Evolutionary conservation across 2,329 filamentous ascomycete genomes (phyloP).

Genomic region (Massarina eburnea): DNA sequence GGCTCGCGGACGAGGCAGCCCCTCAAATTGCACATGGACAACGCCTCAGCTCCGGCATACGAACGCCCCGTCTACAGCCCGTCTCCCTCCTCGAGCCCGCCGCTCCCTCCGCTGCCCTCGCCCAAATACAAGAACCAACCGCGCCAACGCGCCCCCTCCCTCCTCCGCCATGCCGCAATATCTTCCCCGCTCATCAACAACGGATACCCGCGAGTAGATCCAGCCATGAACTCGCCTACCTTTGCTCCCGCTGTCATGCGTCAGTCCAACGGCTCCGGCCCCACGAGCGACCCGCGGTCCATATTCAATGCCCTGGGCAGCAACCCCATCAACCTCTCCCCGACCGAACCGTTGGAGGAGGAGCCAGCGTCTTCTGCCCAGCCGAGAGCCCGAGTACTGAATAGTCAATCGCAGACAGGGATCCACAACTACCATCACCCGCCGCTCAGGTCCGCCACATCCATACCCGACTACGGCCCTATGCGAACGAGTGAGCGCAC

Average conservation of each 20-base stretch:
- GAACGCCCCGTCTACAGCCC: conserved; percentile 33
- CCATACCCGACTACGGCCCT: conserved; percentile 41
- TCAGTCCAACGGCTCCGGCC: conserved; percentile 24
- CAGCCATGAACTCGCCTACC: conserved; percentile 27
- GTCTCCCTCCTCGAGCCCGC: conserved; percentile 32
- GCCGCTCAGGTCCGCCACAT: conserved; percentile 37
- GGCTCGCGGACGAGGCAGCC: conserved; percentile 29
- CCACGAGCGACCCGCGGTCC: conserved; percentile 33
- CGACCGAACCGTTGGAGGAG: conserved; percentile 24
- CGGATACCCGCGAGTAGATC: conserved; percentile 21
- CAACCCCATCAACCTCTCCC: conserved; percentile 34
- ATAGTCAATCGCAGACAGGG: conserved; percentile 32
- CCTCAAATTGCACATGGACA: conserved; percentile 33
- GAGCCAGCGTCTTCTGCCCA: conserved; percentile 20
- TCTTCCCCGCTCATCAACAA: conserved; percentile 31
- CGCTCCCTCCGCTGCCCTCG: conserved; percentile 39
- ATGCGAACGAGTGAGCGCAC: conserved; percentile 28
- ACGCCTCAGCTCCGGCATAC: conserved; percentile 22
- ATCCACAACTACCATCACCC: conserved; percentile 21
- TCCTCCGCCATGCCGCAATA: conserved; percentile 39
- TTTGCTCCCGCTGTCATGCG: conserved; percentile 25
- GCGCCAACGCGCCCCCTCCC: conserved; percentile 46
- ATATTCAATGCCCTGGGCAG: conserved; percentile 39
- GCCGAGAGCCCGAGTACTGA: conserved; percentile 34
- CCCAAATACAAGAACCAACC: conserved; percentile 41